phyloP scores from a whole-genome alignment of 2,329 filamentous ascomycete genomes.

The Phialophora macrospora region DNA sequence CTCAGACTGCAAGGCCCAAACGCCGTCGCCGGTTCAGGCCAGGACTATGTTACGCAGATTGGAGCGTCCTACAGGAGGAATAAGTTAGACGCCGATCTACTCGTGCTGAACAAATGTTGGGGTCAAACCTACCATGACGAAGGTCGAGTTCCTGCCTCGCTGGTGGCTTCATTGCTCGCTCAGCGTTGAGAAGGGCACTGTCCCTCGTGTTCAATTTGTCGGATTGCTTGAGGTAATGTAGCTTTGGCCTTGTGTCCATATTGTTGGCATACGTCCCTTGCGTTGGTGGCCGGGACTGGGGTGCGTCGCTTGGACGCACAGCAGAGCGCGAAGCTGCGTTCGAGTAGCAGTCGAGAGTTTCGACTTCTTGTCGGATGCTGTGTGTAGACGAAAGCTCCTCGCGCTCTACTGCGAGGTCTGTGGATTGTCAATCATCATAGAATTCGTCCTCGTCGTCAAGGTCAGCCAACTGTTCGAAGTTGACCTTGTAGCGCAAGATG shows the following conservation, averaged over 20 bases:
- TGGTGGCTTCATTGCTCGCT: constrained; percentile 36
- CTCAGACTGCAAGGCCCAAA: constrained; percentile 17
- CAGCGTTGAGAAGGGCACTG: constrained; percentile 18
- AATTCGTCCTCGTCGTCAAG: constrained; percentile 86
- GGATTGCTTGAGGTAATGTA: constrained; percentile 23
- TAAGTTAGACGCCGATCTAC: constrained; percentile 6
- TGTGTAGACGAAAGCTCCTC: constrained; percentile 76
- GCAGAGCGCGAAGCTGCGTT: constrained; percentile 42
- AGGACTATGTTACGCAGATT: constrained; percentile 38
- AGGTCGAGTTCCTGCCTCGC: constrained; percentile 37
- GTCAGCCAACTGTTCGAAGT: constrained; percentile 98
- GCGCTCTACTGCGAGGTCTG: constrained; percentile 51
- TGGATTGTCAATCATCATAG: constrained; percentile 65
- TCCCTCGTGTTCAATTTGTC: constrained; percentile 11
- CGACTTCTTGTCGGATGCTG: constrained; percentile 36
- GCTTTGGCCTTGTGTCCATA: constrained; percentile 13
- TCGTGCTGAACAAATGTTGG: background rate
- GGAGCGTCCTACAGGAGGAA: constrained; percentile 32
- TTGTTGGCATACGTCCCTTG: constrained; percentile 13
- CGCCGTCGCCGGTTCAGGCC: constrained; percentile 32
- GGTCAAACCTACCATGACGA: constrained; percentile 37
- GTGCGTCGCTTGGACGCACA: constrained; percentile 37
- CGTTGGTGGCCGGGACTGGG: constrained; percentile 11
- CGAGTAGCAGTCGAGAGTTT: constrained; percentile 13
- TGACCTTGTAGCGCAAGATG: constrained; percentile 98